A percentile compares a stretch with the other conserved stretches of the same genome.
phyloP scores from a whole-genome alignment of 345 rosid species.

The Microcos paniculata region DNA sequence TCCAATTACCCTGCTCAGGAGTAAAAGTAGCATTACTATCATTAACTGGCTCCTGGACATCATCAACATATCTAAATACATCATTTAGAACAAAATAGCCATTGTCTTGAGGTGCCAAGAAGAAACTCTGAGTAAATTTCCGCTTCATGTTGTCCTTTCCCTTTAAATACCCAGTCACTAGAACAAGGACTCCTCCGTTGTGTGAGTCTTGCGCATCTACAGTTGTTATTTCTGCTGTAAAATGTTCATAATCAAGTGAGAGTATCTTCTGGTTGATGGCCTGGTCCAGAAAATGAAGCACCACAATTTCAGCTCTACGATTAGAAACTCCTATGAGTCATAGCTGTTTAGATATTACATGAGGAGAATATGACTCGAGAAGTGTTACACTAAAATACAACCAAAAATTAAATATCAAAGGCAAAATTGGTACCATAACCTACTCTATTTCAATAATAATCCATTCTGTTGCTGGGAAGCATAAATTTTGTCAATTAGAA shows the following conservation, averaged over 20 bases:
- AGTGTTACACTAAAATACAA: not conserved
- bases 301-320: not conserved
- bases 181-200: slow-evolving; percentile 65
- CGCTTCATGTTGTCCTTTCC: slow-evolving; percentile 50
- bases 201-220: slow-evolving; percentile 82
- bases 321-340: not conserved
- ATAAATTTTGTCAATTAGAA: not conserved
- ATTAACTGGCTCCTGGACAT: slow-evolving; percentile 26
- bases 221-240: slow-evolving; percentile 57
- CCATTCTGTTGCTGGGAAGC: not conserved
- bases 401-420: not conserved
- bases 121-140: slow-evolving; percentile 80
- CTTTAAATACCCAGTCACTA: slow-evolving; percentile 79
- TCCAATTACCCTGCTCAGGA: slow-evolving; percentile 36
- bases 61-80: slow-evolving; percentile 70
- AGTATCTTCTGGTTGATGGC: slow-evolving; percentile 82
- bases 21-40: slow-evolving; percentile 31
- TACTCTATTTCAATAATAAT: not conserved
- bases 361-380: not conserved
- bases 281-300: slow-evolving; percentile 38
- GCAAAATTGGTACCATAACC: not conserved
- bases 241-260: slow-evolving; percentile 54
- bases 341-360: not conserved
- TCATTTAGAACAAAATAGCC: slow-evolving; percentile 98
- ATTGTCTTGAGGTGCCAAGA: slow-evolving; percentile 89